Evolutionary conservation across 2,329 filamentous ascomycete species (phyloP).

Genomic region (Coniochaeta pulveracea): DNA sequence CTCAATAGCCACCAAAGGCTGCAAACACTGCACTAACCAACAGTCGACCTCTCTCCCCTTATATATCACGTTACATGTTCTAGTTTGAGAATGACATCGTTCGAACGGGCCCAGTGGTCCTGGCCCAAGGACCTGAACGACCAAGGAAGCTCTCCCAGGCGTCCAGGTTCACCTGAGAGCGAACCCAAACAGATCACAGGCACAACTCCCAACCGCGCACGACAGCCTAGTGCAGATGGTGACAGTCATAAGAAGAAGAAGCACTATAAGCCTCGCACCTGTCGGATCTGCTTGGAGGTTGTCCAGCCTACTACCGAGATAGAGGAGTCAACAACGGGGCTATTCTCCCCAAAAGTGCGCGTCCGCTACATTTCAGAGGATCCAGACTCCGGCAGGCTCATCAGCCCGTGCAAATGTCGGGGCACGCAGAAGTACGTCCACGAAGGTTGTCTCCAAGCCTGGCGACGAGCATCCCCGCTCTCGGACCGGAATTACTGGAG

Average conservation of each 20-base stretch:
- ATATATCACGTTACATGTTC: too few relatives aligned
- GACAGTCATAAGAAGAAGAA: conserved; percentile 15
- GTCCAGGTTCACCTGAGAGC: conserved; percentile 2
- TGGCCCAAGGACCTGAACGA: conserved; percentile 8
- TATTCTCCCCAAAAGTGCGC: conserved; percentile 17
- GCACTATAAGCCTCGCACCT: conserved; percentile 62
- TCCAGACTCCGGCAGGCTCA: conserved; percentile 60
- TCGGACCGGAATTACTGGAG: conserved; percentile 65
- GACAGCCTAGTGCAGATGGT: too few relatives aligned
- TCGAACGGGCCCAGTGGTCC: conserved; percentile 8
- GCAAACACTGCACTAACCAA: too few relatives aligned
- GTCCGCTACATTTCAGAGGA: conserved; percentile 61
- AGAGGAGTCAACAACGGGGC: conserved; percentile 20
- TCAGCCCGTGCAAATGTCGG: conserved; percentile 88
- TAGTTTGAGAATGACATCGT: too few relatives aligned
- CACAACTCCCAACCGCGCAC: conserved; percentile 9
- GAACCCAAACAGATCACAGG: conserved; percentile 4
- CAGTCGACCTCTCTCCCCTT: too few relatives aligned
- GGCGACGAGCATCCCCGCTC: conserved; percentile 63
- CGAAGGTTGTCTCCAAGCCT: conserved; percentile 75
- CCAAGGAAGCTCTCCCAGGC: not conserved
- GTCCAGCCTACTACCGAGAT: conserved; percentile 37
- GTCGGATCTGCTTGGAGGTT: conserved; percentile 79
- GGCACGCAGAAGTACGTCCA: conserved; percentile 91
- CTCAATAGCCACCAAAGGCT: too few relatives aligned